These are phyloP conservation scores for Macrolepiota fuliginosa DNA, from an alignment of 768 basidiomycete genomes.

Conservation along the genomic window DNA sequence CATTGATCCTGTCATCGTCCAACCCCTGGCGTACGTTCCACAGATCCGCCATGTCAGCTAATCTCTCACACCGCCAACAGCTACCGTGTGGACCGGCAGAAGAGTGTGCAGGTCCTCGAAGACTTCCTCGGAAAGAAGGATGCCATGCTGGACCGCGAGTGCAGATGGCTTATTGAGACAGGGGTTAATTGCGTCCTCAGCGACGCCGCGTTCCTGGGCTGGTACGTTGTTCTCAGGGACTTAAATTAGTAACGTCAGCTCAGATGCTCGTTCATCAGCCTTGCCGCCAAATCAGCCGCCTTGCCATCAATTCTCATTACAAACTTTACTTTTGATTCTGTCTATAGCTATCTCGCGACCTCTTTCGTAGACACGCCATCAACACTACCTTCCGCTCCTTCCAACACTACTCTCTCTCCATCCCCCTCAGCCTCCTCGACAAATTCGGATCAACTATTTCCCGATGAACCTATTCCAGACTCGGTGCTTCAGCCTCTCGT, in stretches of 20 bases:
- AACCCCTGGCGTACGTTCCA: slow-evolving; percentile 67
- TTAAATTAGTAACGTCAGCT: neutral
- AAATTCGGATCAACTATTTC: slow-evolving; percentile 25
- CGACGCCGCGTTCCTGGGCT: slow-evolving; percentile 77
- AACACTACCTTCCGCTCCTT: slow-evolving; percentile 14
- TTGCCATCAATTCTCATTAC: slow-evolving; percentile 75
- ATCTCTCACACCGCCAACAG: slow-evolving; percentile 29
- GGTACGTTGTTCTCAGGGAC: slow-evolving; percentile 38
- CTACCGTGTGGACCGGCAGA: slow-evolving; percentile 70
- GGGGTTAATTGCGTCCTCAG: slow-evolving; percentile 62
- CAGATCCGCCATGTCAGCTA: neutral
- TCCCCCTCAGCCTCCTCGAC: slow-evolving; percentile 13
- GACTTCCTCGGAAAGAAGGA: slow-evolving; percentile 58
- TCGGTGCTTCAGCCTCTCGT: slow-evolving; percentile 57
- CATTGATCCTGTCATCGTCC: slow-evolving; percentile 79
- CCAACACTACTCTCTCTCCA: slow-evolving; percentile 1
- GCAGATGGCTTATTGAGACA: slow-evolving; percentile 51
- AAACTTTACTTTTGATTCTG: slow-evolving; percentile 85
- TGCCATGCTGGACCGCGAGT: slow-evolving; percentile 50
- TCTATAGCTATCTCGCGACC: slow-evolving; percentile 74
- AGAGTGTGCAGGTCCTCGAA: slow-evolving; percentile 62
- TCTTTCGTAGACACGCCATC: slow-evolving; percentile 40
- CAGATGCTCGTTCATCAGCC: slow-evolving; percentile 24
- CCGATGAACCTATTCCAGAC: slow-evolving; percentile 55
- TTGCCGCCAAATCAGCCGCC: slow-evolving; percentile 60